These are phyloP conservation scores for Tricholoma flavovirens DNA, from an alignment of 768 basidiomycete species.

Conservation along the genomic window DNA sequence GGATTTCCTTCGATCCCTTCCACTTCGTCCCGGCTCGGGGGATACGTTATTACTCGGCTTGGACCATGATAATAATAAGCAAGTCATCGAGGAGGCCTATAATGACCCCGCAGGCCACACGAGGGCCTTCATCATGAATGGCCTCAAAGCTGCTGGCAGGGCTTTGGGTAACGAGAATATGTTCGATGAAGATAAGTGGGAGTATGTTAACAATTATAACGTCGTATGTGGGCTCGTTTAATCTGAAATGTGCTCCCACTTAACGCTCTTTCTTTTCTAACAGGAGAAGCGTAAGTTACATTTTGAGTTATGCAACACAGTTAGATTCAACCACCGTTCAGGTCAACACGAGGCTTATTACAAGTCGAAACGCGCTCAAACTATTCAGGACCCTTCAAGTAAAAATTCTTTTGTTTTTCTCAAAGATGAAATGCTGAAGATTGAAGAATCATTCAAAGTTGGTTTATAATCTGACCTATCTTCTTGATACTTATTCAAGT, in stretches of 20 bases:
- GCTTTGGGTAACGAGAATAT: conserved; percentile 60
- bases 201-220: conserved; percentile 58
- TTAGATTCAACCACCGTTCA: conserved; percentile 22
- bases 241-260: neutral
- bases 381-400: conserved; percentile 44
- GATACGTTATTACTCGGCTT: conserved; percentile 90
- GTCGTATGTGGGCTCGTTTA: conserved; percentile 26
- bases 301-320: neutral
- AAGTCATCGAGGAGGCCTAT: conserved; percentile 80
- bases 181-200: conserved; percentile 68
- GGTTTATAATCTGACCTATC: conserved; percentile 2
- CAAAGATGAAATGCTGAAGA: conserved; percentile 71
- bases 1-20: conserved; percentile 71
- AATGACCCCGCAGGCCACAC: conserved; percentile 76
- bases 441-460: conserved; percentile 90
- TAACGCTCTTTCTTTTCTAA: neutral
- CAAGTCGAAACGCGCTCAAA: conserved; percentile 57
- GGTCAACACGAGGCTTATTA: conserved; percentile 85
- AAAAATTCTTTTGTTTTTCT: conserved; percentile 46
- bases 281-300: neutral
- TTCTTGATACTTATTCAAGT: neutral
- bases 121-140: conserved; percentile 80
- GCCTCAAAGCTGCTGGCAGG: conserved; percentile 61
- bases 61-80: conserved; percentile 71
- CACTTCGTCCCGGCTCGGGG: conserved; percentile 63